phyloP scores from a whole-genome alignment of 176 grass and related monocot genomes.

The Canna indica region DNA sequence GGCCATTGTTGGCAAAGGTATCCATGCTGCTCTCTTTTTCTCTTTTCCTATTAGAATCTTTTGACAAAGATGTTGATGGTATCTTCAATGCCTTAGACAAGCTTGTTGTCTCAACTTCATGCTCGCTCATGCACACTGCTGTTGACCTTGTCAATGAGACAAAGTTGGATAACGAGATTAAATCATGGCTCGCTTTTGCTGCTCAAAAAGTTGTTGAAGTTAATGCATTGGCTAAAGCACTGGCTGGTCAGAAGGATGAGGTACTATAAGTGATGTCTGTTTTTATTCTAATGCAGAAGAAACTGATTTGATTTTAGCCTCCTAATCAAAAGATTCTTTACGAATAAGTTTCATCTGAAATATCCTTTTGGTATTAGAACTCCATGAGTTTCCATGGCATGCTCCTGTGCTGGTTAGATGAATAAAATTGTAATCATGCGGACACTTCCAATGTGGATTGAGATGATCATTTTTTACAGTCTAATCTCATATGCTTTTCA shows the following conservation, averaged over 20 bases:
- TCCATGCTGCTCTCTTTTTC: conserved; percentile 7
- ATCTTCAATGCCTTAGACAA: conserved; percentile 39
- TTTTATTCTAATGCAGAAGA: not conserved
- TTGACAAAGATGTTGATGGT: not conserved
- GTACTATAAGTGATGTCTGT: conserved; percentile 20
- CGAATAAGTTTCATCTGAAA: not conserved
- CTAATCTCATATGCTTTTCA: not conserved
- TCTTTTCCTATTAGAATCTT: not conserved
- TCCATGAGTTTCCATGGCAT: no score
- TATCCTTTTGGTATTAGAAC: not conserved
- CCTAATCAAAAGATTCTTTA: no score
- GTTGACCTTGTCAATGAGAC: conserved; percentile 93
- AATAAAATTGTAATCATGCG: no score
- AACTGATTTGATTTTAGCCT: not conserved
- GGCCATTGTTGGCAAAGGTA: conserved; percentile 74
- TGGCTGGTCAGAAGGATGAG: conserved; percentile 79
- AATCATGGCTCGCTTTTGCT: conserved; percentile 87
- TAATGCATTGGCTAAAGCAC: conserved; percentile 73
- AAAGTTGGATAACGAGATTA: conserved; percentile 78
- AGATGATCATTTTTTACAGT: no score
- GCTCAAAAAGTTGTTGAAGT: conserved; percentile 91
- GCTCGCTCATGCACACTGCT: conserved; percentile 86
- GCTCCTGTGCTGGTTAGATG: no score
- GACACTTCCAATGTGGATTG: no score
- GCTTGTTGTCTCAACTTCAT: conserved; percentile 86